Percentiles rank a stretch among this genome's conserved stretches.
Conservation (phyloP, 768 basidiomycete species). For the Termitomyces sp. region DNA sequence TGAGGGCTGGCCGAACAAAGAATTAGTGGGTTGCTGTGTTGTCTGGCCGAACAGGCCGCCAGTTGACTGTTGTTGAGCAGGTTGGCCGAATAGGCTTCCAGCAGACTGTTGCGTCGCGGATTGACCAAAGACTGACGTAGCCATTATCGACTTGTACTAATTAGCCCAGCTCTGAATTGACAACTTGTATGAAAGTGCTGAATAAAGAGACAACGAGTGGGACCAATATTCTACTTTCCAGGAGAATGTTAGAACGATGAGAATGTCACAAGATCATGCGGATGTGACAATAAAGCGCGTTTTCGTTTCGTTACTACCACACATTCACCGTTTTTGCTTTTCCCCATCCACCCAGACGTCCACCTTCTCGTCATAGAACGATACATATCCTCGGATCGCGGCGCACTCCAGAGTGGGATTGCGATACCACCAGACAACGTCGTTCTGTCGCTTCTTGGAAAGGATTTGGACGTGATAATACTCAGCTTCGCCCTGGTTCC, state of each 20-base stretch:
- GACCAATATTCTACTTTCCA: background rate
- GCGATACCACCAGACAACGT: conserved; percentile 64
- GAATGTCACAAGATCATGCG: conserved; percentile 3
- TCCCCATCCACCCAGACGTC: conserved; percentile 59
- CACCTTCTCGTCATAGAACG: conserved; percentile 65
- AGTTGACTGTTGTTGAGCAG: conserved; percentile 17
- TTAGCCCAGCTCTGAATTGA: too few relatives aligned
- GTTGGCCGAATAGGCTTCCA: conserved; percentile 25
- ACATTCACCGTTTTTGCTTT: conserved; percentile 31
- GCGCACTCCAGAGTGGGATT: conserved; percentile 45
- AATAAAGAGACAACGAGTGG: background rate
- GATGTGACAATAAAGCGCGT: conserved; percentile 3
- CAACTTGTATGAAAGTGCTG: background rate
- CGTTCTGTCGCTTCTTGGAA: conserved; percentile 34
- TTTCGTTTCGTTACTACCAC: background rate
- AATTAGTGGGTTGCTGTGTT: conserved; percentile 5
- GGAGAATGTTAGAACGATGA: background rate
- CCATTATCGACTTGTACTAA: conserved; percentile 11
- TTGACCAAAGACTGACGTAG: conserved; percentile 25
- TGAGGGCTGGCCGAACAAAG: conserved; percentile 25
- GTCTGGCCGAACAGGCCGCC: conserved; percentile 23
- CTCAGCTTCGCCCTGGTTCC: conserved; percentile 48
- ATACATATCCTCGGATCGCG: conserved; percentile 43
- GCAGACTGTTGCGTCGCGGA: conserved; percentile 16
- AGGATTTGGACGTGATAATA: conserved; percentile 49